Evolutionary conservation across 345 rosid species (phyloP), one percentile per base, ranked within the genome.

Genomic region (Boechera retrofracta): DNA sequence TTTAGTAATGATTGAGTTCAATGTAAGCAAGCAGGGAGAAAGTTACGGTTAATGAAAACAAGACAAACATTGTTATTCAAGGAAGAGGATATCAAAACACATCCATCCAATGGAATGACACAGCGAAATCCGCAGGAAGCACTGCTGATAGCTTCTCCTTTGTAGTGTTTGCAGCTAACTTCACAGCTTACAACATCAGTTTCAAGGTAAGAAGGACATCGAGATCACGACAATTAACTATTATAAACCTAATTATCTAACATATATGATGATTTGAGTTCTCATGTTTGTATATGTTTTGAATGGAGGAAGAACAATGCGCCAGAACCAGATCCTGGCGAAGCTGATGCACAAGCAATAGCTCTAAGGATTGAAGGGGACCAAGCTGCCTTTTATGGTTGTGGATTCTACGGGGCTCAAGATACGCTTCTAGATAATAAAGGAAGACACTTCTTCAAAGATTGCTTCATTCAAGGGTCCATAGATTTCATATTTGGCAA

Each of bases 371-470:
- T 89, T 31, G 87, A 81, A 26, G 97, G 94, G 7, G 96, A 93
- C 65, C 88, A 85, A 74, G 87, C 89, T 24, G 96, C 97, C 0
- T 89, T 93, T 74, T 89, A 86, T 33, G 83, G 88, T 0, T 93
- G 97, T 73, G 97, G 98, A 53, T 89, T 93, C 70, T 91, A 80
- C 47, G 92, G 98, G 64, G 89, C 92, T 9, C 98, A 93, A 87
- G 98, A 93, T 79, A 93, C 98, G 0, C 95, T 93, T 64, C 82
- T 80, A 75, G 98, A 93, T 53, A 87, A 89, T 69, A 71, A 45
- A 10, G 98, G 97, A 13, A 85, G 85, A 56, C 98, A 93, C 75
- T 93, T 85, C 70, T 93, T 78, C 70, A 84, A 80, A 72, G 87
- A 82, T 9, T 91, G 96, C 47, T 89, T 91, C 84, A 86, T 93